Base-by-base conservation (phyloP, 345 rosid species). In the Murraya paniculata region DNA sequence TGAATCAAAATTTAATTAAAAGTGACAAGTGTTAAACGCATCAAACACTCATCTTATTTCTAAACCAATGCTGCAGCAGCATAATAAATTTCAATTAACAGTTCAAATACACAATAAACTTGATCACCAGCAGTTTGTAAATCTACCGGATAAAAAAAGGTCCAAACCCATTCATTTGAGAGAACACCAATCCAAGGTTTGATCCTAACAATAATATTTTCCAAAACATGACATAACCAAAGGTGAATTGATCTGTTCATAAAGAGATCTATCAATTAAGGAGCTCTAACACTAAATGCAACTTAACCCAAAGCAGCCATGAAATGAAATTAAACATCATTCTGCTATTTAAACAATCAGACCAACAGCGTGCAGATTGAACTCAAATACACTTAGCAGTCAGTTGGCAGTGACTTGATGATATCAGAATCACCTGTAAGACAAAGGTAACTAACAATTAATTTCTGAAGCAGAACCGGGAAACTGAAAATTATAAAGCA, bases 371-470 rank as follows among this genome's bases (percentile, higher is more conserved):
- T 35, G 38, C 38, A 35, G 38, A 35, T 41, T 9, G 68, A 64
- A 30, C 38, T 9, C 53, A 28, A 27, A 36, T 60, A 9, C 9
- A 14, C 78, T 90, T 82, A 89, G 74, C 89, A 84, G 21, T 89
- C 92, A 65, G 86, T 85, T 0, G 94, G 91, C 24, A 90, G 81
- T 9, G 89, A 58, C 87, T 92, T 92, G 86, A 90, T 90, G 83
- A 92, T 88, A 73, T 90, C 94, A 7, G 97, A 92, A 81, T 92
- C 94, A 80, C 97, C 97, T 82, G 77, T 74, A 73, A 2, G 31
- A 31, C 21, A n/a, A 7, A 33, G 4, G 38, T 5, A 33, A 18
- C 9, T 82, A 57, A 67, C 0, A 7, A 25, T 30, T 64, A 66
- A 66, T 18, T 30, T 7, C n/a, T 61, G 28, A 33, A 9, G 16